Conservation (phyloP, 768 basidiomycete species). For the Ephemerocybe angulata region DNA sequence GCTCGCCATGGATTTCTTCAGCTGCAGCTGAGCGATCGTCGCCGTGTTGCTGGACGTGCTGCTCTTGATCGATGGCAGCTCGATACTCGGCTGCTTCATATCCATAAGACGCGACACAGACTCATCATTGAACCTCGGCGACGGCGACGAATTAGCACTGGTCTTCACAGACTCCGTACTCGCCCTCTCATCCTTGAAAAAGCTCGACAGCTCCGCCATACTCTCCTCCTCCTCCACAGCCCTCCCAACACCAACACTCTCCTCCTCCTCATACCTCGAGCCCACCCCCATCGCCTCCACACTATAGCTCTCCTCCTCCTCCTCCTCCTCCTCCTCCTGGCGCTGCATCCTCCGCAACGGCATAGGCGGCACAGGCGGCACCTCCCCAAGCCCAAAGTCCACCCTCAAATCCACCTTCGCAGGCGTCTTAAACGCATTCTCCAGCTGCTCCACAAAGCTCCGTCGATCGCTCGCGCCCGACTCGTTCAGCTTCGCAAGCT, state of each 20-base stretch:
- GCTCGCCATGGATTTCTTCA: no score
- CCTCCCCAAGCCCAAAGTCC: slow-evolving; percentile 40
- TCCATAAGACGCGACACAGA: slow-evolving; percentile 18
- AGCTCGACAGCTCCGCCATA: no score
- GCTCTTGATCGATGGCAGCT: not conserved
- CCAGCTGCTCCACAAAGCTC: slow-evolving; percentile 81
- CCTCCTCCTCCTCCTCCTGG: slow-evolving; percentile 7
- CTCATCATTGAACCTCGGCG: slow-evolving; percentile 14
- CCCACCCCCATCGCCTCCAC: not conserved
- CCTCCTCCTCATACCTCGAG: not conserved
- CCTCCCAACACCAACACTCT: slow-evolving; percentile 9
- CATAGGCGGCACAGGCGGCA: slow-evolving; percentile 52
- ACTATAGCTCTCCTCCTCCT: slow-evolving; percentile 11
- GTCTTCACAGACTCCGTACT: no score
- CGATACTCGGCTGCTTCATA: slow-evolving; percentile 30
- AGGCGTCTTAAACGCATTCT: slow-evolving; percentile 75
- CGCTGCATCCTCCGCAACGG: slow-evolving; percentile 25
- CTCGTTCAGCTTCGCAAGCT: slow-evolving; percentile 65
- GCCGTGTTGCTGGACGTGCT: not conserved
- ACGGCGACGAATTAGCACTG: no score
- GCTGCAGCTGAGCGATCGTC: no score
- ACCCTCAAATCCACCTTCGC: slow-evolving; percentile 60
- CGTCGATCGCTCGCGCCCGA: slow-evolving; percentile 62
- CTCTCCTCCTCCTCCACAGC: no score
- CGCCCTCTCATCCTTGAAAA: no score